Evolutionary conservation across 371 early-diverging fungal species (phyloP), one percentile per base, ranked within the genome.

Genomic region (Haplosporangium sp.): DNA sequence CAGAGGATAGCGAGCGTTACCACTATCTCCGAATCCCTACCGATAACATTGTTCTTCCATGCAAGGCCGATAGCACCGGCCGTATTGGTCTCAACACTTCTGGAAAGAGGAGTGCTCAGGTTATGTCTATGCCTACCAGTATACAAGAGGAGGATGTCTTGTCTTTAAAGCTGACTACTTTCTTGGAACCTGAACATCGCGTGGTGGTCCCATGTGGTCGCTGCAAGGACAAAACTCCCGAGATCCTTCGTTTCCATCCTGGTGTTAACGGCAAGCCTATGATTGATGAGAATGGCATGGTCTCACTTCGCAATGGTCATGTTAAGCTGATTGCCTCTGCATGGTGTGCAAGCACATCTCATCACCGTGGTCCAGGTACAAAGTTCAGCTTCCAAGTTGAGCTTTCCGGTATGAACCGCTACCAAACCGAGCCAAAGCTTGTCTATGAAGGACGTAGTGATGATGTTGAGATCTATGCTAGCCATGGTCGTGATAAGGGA

Each of bases 251-350:
- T 4, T 77, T 71, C 69, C 77, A 77, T 47, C 77, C 77, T 2
- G 77, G 77, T 57, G 77, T 77, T 55, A 77, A 77, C 44, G 77
- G 77, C 39, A 77, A 77, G 62, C 77, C 77, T 34, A 77, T 77
- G 77, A 77, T 77, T 60, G 77, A 77, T 19, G 77, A 77, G 69
- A 77, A 77, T 52, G 77, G 77, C 48, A 77, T 77, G 72, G 77
- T 77, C 11, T 57, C 77, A 2, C 69, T 77, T 10, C 68, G 72
- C 7, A 63, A 72, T 42, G 77, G 77, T 17, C 77, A 77, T 55
- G 63, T 77, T 69, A 77, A 77, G 59, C 52, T 77, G 65, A 77
- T 77, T 65, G 77, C 77, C 9, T 77, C 77, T 9, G 77, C 77
- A 20, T 77, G 77, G 77, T 77, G 77, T 34, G 77, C 77, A 15